These are phyloP conservation scores for Botrytis cinerea DNA, from an alignment of 2,329 filamentous ascomycete species.

Conservation along the genomic window DNA sequence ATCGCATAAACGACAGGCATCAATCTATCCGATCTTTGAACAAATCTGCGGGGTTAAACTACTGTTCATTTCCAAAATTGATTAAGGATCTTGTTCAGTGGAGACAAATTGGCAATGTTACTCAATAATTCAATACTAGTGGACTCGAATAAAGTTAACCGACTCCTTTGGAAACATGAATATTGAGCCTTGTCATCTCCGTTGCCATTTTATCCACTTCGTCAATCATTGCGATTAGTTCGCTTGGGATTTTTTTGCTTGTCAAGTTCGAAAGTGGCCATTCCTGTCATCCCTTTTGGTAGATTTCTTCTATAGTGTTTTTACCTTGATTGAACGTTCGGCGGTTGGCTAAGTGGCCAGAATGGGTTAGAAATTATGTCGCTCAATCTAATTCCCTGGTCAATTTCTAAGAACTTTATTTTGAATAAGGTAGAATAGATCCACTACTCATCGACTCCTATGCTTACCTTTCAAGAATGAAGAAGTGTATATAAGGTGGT, in stretches of 20 bases:
- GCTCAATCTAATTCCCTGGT: neutral
- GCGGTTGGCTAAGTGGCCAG: slow-evolving; percentile 12
- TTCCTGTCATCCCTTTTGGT: neutral
- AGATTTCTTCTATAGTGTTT: slow-evolving; percentile 3
- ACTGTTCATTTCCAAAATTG: slow-evolving; percentile 9
- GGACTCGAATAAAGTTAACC: slow-evolving; percentile 12
- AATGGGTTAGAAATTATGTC: neutral
- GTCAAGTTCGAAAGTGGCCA: neutral
- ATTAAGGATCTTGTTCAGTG: slow-evolving; percentile 14
- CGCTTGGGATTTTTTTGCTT: slow-evolving; percentile 2
- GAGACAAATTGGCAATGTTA: neutral
- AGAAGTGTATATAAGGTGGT: slow-evolving; percentile 10
- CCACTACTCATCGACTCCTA: neutral
- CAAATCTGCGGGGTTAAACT: neutral
- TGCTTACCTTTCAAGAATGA: neutral
- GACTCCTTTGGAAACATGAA: slow-evolving; percentile 13
- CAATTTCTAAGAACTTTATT: neutral
- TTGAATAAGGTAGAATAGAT: neutral
- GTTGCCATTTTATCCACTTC: neutral
- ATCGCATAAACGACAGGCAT: neutral
- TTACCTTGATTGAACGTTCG: neutral
- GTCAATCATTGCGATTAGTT: neutral
- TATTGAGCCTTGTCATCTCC: slow-evolving; percentile 14
- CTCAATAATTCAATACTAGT: slow-evolving; percentile 1
- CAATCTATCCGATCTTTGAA: slow-evolving; percentile 11